Evolutionary conservation across 1,284 basidiomycete genomes (phyloP), one percentile per base, ranked within the genome.

Genomic region (Inonotus obliquus): DNA sequence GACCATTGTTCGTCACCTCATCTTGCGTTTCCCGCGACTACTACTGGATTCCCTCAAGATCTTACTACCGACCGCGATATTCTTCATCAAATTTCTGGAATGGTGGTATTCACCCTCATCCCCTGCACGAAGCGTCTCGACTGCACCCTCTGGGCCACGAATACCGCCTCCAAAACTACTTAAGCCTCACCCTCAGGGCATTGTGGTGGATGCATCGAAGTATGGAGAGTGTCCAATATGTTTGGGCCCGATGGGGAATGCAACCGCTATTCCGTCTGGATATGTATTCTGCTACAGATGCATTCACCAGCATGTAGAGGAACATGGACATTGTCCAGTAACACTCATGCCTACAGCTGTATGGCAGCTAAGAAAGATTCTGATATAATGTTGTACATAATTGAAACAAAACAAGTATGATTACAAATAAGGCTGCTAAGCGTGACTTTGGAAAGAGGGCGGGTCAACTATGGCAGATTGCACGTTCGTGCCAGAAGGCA

Each of bases 91-190:
- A 75, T 96, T 99, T 74, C 80, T 98, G 35, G 95, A 99, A 75
- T 99, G 97, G 96, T 99, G 97, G 96, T 99, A 98, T 74, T 96
- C 94, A 17, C 92, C 96, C 9, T 84, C 86, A 32, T 98, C 96
- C 2, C 95, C 96, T n/a, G 83, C 89, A 65, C 81, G 85, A 61
- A 80, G 84, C 49, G 70, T 89, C 60, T 79, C 84, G 27, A 75
- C 80, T 44, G 80, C 85, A 25, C 84, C 83, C 51, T 79, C 79
- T 63, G 85, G 83, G 21, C 89, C 87, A 19, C 79, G 83, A 0
- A 82, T 94, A 38, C 87, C 90, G 61, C 89, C 91, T 17, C 90
- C 92, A 41, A 79, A 79, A 63, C 81, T 92, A 66, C 81, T 94
- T 9, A 77, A 80, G 48, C 87, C 89, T 4, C 90, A 92, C 71